phyloP scores from a whole-genome alignment of 2,329 filamentous ascomycete genomes.

The Colletotrichum cordylinicola region DNA sequence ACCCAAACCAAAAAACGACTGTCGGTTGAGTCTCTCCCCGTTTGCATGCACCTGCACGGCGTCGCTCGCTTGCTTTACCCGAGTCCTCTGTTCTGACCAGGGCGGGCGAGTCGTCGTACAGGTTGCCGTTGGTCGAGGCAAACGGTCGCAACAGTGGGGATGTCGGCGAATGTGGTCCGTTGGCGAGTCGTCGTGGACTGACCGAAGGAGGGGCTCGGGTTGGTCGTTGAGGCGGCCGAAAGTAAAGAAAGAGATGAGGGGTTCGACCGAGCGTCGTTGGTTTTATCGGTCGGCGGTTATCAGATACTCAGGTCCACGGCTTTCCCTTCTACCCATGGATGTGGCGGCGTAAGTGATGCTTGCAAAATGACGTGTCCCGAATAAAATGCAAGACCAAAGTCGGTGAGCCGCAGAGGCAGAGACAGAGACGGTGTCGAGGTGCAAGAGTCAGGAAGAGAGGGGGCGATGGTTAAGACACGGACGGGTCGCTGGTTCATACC shows the following conservation, averaged over 20 bases:
- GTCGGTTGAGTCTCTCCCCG: background rate
- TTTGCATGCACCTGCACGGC: background rate
- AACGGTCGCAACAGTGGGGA: background rate
- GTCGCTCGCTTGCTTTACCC: background rate
- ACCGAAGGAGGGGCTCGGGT: background rate
- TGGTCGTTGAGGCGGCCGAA: background rate
- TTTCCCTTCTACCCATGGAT: slow-evolving; percentile 7
- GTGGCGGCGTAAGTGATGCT: background rate
- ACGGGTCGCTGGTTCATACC: slow-evolving; percentile 14
- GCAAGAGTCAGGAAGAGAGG: slow-evolving; percentile 4
- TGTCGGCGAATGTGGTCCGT: background rate
- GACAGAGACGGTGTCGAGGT: background rate
- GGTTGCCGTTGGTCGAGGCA: background rate
- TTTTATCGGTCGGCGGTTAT: slow-evolving; percentile 8
- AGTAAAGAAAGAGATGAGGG: background rate
- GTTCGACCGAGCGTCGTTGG: background rate
- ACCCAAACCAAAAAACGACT: background rate
- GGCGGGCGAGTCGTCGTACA: background rate
- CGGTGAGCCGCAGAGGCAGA: background rate
- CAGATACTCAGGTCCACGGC: background rate
- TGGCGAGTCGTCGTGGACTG: background rate
- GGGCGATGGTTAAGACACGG: slow-evolving; percentile 9
- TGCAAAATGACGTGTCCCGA: background rate
- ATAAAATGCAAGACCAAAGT: background rate
- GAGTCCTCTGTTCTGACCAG: background rate